Evolutionary conservation across 768 basidiomycete species (phyloP), one percentile per base, ranked within the genome.

Genomic region (Rhodotorula toruloides): DNA sequence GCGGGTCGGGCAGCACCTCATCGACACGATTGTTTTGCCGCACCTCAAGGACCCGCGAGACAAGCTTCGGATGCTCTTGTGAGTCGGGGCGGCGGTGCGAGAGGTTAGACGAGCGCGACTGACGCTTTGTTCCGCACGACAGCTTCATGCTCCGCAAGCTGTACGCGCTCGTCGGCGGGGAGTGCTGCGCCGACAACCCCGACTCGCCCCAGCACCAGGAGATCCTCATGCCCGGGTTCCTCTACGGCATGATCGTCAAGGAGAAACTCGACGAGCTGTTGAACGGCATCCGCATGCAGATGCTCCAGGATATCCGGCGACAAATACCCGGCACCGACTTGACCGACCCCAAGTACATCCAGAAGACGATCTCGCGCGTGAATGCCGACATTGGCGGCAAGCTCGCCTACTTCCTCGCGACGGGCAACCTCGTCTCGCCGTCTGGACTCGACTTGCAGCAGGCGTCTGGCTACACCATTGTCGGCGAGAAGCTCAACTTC

Each of bases 121-220:
- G n/a, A n/a, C n/a, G n/a, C n/a, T n/a, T n/a, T n/a, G n/a, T n/a
- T n/a, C n/a, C n/a, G 25, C 63, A 46, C 54, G 27, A 29, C 74
- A 97, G 93, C 43, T 97, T 92, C 81, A 98, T 98, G 96, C 82
- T 98, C 37, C 87, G 92, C 68, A 99, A 98, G 78, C 81, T 99
- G 19, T 98, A 90, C 74, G 84, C 90, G 2, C 80, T 91, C 25
- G 92, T 98, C 12, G 93, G 92, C 9, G 87, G 87, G 48, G 84
- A 87, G 48, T 96, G 90, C 72, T 89, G 88, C 73, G 83, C 88
- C 56, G 96, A 99, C 79, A 98, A 98, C 76, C 93, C 96, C 9
- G 96, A 99, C 82, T 98, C 93, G 2, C 92, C 96, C 65, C 94
- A 98, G 76, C 90, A 98, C 75, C 96, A 99, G 77, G 96, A 99